Conservation (phyloP, 2,329 filamentous ascomycete species). For the Blumeria graminis region DNA sequence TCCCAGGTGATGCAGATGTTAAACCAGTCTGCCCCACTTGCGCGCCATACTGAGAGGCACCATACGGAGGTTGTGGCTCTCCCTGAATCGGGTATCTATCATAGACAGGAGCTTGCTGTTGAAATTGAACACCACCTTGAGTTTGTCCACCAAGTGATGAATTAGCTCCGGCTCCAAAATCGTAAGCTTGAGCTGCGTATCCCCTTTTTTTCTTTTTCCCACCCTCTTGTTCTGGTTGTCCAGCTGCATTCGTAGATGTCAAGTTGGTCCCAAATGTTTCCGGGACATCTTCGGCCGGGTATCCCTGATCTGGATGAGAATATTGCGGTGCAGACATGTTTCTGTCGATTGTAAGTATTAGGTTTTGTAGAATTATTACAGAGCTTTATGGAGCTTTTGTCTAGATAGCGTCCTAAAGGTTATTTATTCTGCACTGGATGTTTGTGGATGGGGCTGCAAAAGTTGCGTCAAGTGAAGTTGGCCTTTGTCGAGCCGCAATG, state of each 20-base stretch:
- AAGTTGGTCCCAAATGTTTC: conserved; percentile 11
- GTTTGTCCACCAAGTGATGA: conserved; percentile 42
- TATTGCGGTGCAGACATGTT: conserved; percentile 26
- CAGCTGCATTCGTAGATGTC: conserved; percentile 11
- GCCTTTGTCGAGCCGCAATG: too few species aligned
- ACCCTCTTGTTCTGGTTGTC: conserved; percentile 20
- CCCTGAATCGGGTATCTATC: conserved; percentile 14
- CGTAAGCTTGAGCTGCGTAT: conserved; percentile 86
- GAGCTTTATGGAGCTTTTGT: too few species aligned
- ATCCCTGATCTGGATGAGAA: conserved; percentile 18
- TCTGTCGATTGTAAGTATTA: background rate
- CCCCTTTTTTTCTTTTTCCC: conserved; percentile 73
- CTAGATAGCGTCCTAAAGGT: too few species aligned
- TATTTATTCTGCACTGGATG: too few species aligned
- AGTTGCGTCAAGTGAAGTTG: too few species aligned
- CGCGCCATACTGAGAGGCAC: conserved; percentile 12
- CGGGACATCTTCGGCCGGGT: conserved; percentile 23
- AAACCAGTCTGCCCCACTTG: conserved; percentile 4
- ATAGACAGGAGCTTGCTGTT: conserved; percentile 17
- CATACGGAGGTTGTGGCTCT: conserved; percentile 12
- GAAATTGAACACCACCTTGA: conserved; percentile 25
- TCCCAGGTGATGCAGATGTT: conserved; percentile 13
- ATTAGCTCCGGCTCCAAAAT: conserved; percentile 76
- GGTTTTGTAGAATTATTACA: too few species aligned
- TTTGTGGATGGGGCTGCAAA: too few species aligned